These are phyloP conservation scores for Microbotryum lychnidis-dioicae DNA, from an alignment of 1,284 basidiomycete genomes.

Conservation along the genomic window DNA sequence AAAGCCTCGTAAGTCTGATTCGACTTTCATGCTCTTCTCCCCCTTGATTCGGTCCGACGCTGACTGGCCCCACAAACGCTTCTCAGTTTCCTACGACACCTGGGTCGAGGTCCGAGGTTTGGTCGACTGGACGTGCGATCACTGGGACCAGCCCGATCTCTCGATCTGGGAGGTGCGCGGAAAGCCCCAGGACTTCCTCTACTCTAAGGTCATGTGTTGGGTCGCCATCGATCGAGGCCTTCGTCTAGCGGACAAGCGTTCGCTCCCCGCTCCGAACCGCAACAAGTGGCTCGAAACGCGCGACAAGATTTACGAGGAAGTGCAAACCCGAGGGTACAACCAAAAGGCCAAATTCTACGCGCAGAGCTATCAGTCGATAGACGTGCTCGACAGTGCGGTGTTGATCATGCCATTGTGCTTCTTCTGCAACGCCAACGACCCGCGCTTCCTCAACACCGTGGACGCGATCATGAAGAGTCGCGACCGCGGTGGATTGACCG, in stretches of 20 bases:
- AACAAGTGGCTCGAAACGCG: conserved; percentile 63
- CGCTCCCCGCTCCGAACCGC: conserved; percentile 40
- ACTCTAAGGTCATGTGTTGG: conserved; percentile 65
- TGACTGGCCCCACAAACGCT: neutral
- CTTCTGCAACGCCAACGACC: conserved; percentile 73
- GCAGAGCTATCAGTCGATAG: conserved; percentile 44
- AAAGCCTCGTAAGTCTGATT: conserved; percentile 42
- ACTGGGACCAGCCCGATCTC: conserved; percentile 39
- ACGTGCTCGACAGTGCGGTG: conserved; percentile 44
- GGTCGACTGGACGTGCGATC: conserved; percentile 39
- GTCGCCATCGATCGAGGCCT: conserved; percentile 76
- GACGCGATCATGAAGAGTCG: conserved; percentile 63
- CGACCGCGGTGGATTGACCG: conserved; percentile 76
- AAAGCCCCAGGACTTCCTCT: conserved; percentile 73
- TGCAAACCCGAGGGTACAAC: conserved; percentile 69
- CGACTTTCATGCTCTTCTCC: neutral
- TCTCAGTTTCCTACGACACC: conserved; percentile 21
- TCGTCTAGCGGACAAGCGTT: conserved; percentile 77
- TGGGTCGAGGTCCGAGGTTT: conserved; percentile 46
- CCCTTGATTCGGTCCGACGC: no score
- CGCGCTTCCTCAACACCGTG: conserved; percentile 73
- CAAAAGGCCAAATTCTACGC: conserved; percentile 45
- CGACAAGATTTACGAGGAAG: conserved; percentile 68
- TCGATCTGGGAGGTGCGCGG: conserved; percentile 59
- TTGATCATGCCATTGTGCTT: conserved; percentile 47